Percentiles rank a stretch among this genome's conserved stretches.
These are phyloP conservation scores for Pyricularia grisea DNA, from an alignment of 2,329 filamentous ascomycete species.

Conservation along the genomic window DNA sequence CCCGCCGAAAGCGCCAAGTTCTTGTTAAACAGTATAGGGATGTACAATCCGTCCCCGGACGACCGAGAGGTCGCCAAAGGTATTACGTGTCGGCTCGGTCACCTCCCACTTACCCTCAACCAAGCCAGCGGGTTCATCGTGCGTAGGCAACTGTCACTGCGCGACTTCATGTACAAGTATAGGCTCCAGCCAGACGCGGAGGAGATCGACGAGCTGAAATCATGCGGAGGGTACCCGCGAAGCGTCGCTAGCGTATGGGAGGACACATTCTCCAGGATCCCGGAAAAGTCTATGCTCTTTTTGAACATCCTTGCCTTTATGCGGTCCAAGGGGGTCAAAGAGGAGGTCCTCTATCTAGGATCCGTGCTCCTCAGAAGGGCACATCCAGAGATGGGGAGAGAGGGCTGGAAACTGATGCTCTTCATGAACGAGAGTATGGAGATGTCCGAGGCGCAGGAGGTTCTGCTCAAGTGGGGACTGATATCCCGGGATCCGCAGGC, in stretches of 20 bases:
- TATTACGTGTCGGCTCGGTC: slow-evolving; percentile 10
- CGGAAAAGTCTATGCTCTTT: slow-evolving; percentile 11
- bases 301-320: slow-evolving; percentile 18
- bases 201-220: slow-evolving; percentile 16
- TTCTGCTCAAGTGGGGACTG: background rate
- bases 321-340: slow-evolving; percentile 17
- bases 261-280: slow-evolving; percentile 15
- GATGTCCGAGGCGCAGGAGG: background rate
- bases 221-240: slow-evolving; percentile 14
- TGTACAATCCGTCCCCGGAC: background rate
- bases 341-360: slow-evolving; percentile 15
- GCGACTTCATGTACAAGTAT: slow-evolving; percentile 19
- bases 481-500: background rate
- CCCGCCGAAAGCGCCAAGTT: background rate
- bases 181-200: slow-evolving; percentile 13
- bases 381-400: background rate
- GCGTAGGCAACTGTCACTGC: slow-evolving; percentile 13
- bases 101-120: slow-evolving; percentile 14
- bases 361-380: slow-evolving; percentile 4
- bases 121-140: slow-evolving; percentile 20
- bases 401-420: background rate
- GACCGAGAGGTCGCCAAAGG: slow-evolving; percentile 8
- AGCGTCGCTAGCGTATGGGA: slow-evolving; percentile 20
- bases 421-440: background rate
- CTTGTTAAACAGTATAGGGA: background rate